Evolutionary conservation across 2,329 filamentous ascomycete genomes (phyloP), one percentile per base, ranked within the genome.

Genomic region (Diaporthe aspalathi): DNA sequence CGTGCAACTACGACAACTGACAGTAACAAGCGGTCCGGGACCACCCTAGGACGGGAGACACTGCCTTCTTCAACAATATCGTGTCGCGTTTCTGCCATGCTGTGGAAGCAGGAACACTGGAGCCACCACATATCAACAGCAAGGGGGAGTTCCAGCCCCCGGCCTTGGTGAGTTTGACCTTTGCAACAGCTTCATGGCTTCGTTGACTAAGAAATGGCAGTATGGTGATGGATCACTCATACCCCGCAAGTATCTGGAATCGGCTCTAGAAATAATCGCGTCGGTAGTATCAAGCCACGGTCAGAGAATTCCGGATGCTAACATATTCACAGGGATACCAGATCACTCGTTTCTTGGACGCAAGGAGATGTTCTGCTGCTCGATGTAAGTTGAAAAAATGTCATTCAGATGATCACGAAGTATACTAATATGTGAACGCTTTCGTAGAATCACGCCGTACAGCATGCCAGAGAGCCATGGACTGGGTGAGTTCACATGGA

Each of bases 41-140:
- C 5, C 56, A 60, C 5, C 56, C 56, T 45, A 38, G 56, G 3
- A 60, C 56, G 5, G 38, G 56, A 7, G 38, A 60, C 1, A 60
- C 56, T 45, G 56, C 56, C 22, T 60, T 60, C 56, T 60, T 60
- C 56, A 60, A 60, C 38, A 60, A 60, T 17, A 17, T 60, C 2
- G 56, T 60, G 16, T 60, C 56, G 17, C 38, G 56, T 8, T 60
- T 60, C 38, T 60, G 56, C 17, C 38, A 60, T 14, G 56, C 56
- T 11, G 56, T 60, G 9, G 38, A 60, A 60, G 22, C 56, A n/a
- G 56, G 56, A 2, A 60, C 56, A 17, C 16, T 60, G 22, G 56
- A 43, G 7, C 38, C 56, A 40, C 56, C 56, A 11, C 56, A 60
- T 5, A 29, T 60, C 16, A 45, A 45, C 22, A 29, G 17, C 7